Conservation (phyloP, 805 yeast genomes). For the Metschnikowia bowlesiae region DNA sequence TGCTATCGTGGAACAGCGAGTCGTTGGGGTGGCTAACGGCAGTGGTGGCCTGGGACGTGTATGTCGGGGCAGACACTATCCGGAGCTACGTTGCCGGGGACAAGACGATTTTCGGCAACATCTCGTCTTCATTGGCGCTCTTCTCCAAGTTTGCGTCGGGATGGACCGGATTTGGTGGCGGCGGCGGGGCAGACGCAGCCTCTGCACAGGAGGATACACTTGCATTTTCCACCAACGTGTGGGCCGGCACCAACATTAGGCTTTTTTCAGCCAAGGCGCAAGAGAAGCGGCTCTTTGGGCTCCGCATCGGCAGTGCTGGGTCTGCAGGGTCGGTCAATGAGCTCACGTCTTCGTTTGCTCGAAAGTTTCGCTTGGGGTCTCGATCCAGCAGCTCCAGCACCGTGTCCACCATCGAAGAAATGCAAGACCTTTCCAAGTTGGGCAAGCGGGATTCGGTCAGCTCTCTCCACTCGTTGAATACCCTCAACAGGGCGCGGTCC, state of each 20-base stretch:
- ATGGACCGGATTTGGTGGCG: constrained; percentile 30
- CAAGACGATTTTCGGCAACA: constrained; percentile 36
- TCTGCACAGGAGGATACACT: constrained; percentile 21
- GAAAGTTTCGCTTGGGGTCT: constrained; percentile 36
- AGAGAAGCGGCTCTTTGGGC: constrained; percentile 19
- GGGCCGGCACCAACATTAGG: constrained; percentile 48
- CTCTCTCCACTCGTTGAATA: constrained; percentile 38
- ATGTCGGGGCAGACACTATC: constrained; percentile 19
- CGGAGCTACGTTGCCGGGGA: constrained; percentile 17
- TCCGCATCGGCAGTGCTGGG: constrained; percentile 9
- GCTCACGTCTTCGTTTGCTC: constrained; percentile 45
- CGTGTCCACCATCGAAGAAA: constrained; percentile 26
- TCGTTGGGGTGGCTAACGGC: constrained; percentile 76
- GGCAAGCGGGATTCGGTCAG: constrained; percentile 28
- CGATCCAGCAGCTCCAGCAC: constrained; percentile 26
- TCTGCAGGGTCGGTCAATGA: constrained; percentile 24
- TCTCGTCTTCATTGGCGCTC: constrained; percentile 30
- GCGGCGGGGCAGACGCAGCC: constrained; percentile 5
- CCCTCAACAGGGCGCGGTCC: constrained; percentile 31
- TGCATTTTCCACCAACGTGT: constrained; percentile 40
- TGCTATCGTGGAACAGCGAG: constrained; percentile 57
- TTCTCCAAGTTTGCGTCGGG: constrained; percentile 37
- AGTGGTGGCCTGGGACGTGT: constrained; percentile 58
- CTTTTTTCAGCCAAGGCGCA: constrained; percentile 43
- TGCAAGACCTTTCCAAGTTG: constrained; percentile 17